Base-by-base conservation (phyloP, 169 alveolate species). In the Plasmodium cynomolgi region DNA sequence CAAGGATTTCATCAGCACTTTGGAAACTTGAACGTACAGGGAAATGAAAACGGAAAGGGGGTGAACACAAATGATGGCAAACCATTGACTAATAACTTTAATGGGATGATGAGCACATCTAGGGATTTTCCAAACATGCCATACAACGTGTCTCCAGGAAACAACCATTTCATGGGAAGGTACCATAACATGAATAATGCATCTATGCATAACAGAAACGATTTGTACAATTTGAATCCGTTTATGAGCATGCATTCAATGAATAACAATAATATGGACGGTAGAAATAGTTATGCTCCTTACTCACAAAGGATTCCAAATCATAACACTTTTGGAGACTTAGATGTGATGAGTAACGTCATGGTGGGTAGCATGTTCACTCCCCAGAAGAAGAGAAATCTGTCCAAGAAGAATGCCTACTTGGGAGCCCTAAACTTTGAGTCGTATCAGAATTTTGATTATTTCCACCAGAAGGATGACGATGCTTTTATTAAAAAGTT, bases 391-490 rank as follows among this genome's bases (percentile, higher is more conserved):
- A 80, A 90, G 72, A 90, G 50, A 26, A 79, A 79, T 33, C 9
- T 71, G 72, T 37, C 94, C 8, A 80, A 80, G 74, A 90, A 90
- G 83, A 58, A 41, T 90, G 90, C 62, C 31, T 90, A 80, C 47
- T 37, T 37, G 58, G 83, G 83, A 62, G 34, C 56, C 20, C 74
- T 90, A 90, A 90, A 90, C 50, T 90, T 58, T 90, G 94, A 90
- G 34, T 68, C 94, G 2, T 90, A 90, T 54, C 94, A 90, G n/a
- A 90, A 90, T 80, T 90, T 90, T 90, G 94, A 90, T 80, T 90
- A 90, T 80, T 90, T 90, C 72, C 91, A 90, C n/a, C 94, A 90
- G 41, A 90, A 90, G 73, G 91, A 90, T 80, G 94, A 90, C 54
- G 90, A 90, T 80, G 94, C 90, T 3, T 90, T 90, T 80, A 90